phyloP scores from a whole-genome alignment of 148 eudicot genomes.

The Vaccinium myrtillus region DNA sequence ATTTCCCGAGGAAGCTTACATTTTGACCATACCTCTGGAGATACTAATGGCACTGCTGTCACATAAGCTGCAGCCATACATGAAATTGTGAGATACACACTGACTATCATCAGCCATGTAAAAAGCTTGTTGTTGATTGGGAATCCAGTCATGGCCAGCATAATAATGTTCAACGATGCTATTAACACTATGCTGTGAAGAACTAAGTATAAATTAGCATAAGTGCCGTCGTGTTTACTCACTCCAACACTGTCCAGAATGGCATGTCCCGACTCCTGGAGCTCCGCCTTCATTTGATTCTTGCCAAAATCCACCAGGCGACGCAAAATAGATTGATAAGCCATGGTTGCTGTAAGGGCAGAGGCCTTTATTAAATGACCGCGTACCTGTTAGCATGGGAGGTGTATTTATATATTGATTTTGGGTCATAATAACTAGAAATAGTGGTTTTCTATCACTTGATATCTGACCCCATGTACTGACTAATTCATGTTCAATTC shows the following conservation, averaged over 20 bases:
- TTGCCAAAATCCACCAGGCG: conserved; percentile 9
- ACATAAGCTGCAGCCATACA: neutral
- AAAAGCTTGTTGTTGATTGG: neutral
- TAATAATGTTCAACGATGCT: neutral
- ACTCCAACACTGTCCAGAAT: neutral
- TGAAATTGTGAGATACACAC: neutral
- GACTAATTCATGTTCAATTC: no score
- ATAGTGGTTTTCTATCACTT: no score
- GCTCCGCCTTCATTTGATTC: neutral
- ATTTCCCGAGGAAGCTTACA: no score
- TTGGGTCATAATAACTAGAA: no score
- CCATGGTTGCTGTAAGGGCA: neutral
- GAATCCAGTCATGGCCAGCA: neutral
- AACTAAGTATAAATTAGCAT: neutral
- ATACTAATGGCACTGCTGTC: neutral
- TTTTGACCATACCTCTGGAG: neutral
- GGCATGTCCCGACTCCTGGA: neutral
- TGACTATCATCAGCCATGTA: neutral
- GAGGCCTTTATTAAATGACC: neutral
- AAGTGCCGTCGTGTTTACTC: no score
- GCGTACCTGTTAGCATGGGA: neutral
- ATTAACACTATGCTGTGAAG: neutral
- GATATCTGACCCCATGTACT: no score
- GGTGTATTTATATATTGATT: neutral
- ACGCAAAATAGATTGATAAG: neutral